Evolutionary conservation across 805 yeast genomes (phyloP).

Genomic region (Schwanniomyces yamadae): DNA sequence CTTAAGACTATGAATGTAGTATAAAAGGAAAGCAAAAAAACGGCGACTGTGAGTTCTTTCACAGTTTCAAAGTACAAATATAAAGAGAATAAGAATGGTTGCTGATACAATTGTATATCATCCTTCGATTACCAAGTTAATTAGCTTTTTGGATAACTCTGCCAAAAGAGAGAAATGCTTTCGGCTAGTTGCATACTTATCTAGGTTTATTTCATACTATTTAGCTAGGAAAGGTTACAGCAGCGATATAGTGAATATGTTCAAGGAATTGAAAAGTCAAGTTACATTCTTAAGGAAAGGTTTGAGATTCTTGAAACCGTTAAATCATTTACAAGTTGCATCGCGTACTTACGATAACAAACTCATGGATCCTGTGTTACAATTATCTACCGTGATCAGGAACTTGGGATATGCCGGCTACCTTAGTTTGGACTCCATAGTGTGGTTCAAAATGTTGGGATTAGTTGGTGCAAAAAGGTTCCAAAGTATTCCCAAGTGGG

Average conservation of each 20-base stretch:
- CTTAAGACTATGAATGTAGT: too few species aligned
- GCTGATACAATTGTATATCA: slow-evolving; percentile 69
- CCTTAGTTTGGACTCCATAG: slow-evolving; percentile 60
- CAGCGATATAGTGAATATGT: slow-evolving; percentile 44
- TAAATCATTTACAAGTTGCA: slow-evolving; percentile 69
- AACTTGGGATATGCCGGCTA: slow-evolving; percentile 64
- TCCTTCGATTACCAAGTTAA: slow-evolving; percentile 62
- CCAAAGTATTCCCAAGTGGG: slow-evolving; percentile 52
- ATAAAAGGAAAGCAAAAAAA: too few species aligned
- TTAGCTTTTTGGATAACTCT: slow-evolving; percentile 63
- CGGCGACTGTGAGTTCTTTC: too few species aligned
- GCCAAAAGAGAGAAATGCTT: slow-evolving; percentile 79
- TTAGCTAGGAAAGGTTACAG: slow-evolving; percentile 56
- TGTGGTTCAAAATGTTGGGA: slow-evolving; percentile 60
- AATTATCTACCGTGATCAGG: slow-evolving; percentile 52
- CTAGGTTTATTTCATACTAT: slow-evolving; percentile 68
- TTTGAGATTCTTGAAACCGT: slow-evolving; percentile 78
- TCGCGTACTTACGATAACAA: slow-evolving; percentile 67
- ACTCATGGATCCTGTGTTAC: slow-evolving; percentile 59
- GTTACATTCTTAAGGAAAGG: slow-evolving; percentile 77
- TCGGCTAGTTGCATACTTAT: slow-evolving; percentile 76
- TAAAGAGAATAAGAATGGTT: slow-evolving; percentile 45
- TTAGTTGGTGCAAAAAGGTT: slow-evolving; percentile 49
- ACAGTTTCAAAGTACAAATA: too few species aligned
- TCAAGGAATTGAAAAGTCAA: slow-evolving; percentile 58